Base-by-base conservation (phyloP, 2,329 filamentous ascomycete genomes). In the Aspergillus sp. region DNA sequence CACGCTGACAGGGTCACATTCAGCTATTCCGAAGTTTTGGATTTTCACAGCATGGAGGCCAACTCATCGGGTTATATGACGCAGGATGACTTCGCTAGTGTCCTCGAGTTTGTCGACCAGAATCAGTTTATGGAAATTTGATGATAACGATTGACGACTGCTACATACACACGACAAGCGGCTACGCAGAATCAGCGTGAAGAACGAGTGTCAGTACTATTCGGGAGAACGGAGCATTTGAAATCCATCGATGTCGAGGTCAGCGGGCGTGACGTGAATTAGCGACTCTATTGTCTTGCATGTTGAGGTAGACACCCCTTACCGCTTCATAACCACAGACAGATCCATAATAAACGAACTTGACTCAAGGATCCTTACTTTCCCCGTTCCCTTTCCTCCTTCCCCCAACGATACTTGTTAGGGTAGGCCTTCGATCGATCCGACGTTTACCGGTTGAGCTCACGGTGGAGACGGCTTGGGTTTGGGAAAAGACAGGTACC, bases 11-110 rank as follows among this genome's bases (percentile, higher is more conserved):
- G 17, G 36, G 46, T 41, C 44, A 45, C 44, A 36, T 46, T 8
- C 53, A 96, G 92, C 90, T 97, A 97, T 80, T 96, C 91, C 45
- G 93, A 97, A 74, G 97, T 97, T 65, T 86, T 97, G 64, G 92
- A 97, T 74, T 97, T 96, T 76, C 94, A 97, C 77, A 96, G 97
- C 69, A 85, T 95, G 57, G 90, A 42, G n/a, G 32, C 17, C n/a
- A 24, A 22, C 36, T 19, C 46, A 1, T 20, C 38, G 40, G 19
- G 4, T 14, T 8, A 14, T 40, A 30, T 30, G 10, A 17, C 22
- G 5, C 9, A 13, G 24, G 17, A 43, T 22, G 40, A 43, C 16
- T 22, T 42, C 17, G 40, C 40, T 11, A 17, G 17, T 13, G 17
- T 42, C 19, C 19, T 42, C 11, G 40, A 42, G 16, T 42, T 42